Base-by-base conservation (phyloP, 352 stramenopile species). In the Phytophthora ramorum region DNA sequence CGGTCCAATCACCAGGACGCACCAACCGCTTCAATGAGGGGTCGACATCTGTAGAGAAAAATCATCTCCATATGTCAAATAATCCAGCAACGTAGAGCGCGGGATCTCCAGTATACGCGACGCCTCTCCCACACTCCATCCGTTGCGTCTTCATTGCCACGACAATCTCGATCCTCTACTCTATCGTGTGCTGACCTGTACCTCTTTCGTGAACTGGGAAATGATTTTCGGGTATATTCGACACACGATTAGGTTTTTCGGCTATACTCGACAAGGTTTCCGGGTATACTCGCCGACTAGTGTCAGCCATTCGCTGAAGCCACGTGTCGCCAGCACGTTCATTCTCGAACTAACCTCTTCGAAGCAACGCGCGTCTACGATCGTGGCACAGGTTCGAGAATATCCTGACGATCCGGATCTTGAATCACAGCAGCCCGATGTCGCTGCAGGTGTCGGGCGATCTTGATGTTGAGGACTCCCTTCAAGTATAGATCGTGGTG, bases 151-250 rank as follows among this genome's bases (percentile, higher is more conserved):
- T 43, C 17, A 43, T 19, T 2, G 16, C n/a, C 9, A 32, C 5
- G 14, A 43, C 8, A 7, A 55, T 19, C 17, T 55, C 30, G 4
- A 55, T 55, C 26, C 20, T 55, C 28, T 55, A 30, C 4, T 8
- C 48, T n/a, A 44, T 30, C n/a, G 48, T 55, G 48, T 44, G 48
- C 30, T 55, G 34, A n/a, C 5, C 7, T 40, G 34, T 8, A 3
- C 34, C 12, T 40, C 34, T 40, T 5, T 40, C 3, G 10, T 47
- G 9, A 26, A 47, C 17, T 47, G 40, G n/a, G 12, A 47, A 13
- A 10, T 14, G 40, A 28, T 32, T 17, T 40, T n/a, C 34, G 34
- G 34, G 34, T 40, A 40, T 40, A n/a, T 12, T n/a, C 10, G 5
- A 40, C 10, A 40, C 34, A 40, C 22, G 22, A 24, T 24, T 24